phyloP scores from a whole-genome alignment of 139 green algal genomes.

The Coccomyxa sp. region DNA sequence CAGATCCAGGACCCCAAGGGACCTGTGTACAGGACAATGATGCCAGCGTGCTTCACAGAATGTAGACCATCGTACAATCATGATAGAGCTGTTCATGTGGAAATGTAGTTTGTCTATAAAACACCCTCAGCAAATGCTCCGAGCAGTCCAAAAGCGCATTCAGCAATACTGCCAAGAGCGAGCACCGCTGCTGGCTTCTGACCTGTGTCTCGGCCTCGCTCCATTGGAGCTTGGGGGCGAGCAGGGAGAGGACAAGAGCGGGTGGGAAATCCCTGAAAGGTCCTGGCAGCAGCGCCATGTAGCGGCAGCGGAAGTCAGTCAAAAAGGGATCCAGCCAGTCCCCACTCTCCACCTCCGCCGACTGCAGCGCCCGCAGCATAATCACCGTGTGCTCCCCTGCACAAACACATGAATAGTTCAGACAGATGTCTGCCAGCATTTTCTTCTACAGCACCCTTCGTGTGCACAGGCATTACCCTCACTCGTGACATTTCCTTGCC shows the following conservation, averaged over 20 bases:
- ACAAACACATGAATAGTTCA: background rate
- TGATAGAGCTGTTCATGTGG: no score
- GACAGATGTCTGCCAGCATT: background rate
- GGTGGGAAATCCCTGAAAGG: constrained; percentile 55
- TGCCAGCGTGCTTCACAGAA: no score
- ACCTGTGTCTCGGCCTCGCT: constrained; percentile 53
- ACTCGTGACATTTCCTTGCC: no score
- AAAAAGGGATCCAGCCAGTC: constrained; percentile 77
- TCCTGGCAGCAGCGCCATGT: constrained; percentile 41
- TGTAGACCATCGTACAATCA: no score
- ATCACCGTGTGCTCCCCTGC: constrained; percentile 91
- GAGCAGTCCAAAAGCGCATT: no score
- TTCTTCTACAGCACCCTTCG: no score
- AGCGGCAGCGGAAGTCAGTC: constrained; percentile 67
- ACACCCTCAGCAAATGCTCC: no score
- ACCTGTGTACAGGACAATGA: no score
- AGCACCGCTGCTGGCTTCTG: background rate
- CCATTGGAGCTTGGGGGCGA: constrained; percentile 83
- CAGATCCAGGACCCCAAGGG: no score
- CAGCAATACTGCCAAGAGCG: no score
- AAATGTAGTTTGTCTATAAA: no score
- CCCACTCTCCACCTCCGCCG: constrained; percentile 55
- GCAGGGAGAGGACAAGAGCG: constrained; percentile 75
- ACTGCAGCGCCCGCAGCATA: constrained; percentile 73
- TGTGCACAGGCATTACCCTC: no score